Base-by-base conservation (phyloP, 140 eudicot species). In the Erigeron philadelphicus region DNA sequence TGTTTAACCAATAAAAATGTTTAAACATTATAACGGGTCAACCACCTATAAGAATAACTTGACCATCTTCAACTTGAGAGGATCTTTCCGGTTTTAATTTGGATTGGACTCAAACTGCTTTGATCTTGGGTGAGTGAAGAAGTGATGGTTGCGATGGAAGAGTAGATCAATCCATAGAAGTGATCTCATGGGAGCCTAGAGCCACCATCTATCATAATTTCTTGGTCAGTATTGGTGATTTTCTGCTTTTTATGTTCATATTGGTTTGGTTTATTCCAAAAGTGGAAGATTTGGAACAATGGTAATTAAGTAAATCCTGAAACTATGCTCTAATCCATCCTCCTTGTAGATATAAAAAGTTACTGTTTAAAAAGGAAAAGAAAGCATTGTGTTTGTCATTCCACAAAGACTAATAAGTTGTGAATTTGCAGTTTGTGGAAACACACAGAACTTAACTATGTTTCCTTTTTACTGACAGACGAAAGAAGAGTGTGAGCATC, bases 171-270 rank as follows among this genome's bases (percentile, higher is more conserved):
- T 93, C 96, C 90, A 85, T 79, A 68, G 99, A 93, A 80, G 71
- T 89, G 6, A 78, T 93, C 17, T 93, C 99, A 55, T 93, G 95
- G 99, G 97, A 93, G 83, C 99, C 99, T 47, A 80, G 99, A 79
- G 99, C 99, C 19, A 78, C 77, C 45, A 11, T 93, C 49, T 93
- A 89, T 77, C 99, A 93, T 56, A 87, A 89, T 77, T 93, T 93
- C 73, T 72, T 92, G 88, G 98, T 92, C 25, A 71, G 82, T 71
- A 41, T 42, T 23, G 11, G 5, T 18, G 2, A 6, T 4, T 7
- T n/a, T 50, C 9, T n/a, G 16, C 16, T 11, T 50, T 31, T 31
- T 0, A 49, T 15, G 7, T 49, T 49, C 16, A 49, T 49, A n/a
- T 49, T 49, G 6, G 18, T 13, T 49, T 13, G 1, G 0, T 12